Base-by-base conservation (phyloP, 2,329 filamentous ascomycete genomes). In the Pyricularia sp. region DNA sequence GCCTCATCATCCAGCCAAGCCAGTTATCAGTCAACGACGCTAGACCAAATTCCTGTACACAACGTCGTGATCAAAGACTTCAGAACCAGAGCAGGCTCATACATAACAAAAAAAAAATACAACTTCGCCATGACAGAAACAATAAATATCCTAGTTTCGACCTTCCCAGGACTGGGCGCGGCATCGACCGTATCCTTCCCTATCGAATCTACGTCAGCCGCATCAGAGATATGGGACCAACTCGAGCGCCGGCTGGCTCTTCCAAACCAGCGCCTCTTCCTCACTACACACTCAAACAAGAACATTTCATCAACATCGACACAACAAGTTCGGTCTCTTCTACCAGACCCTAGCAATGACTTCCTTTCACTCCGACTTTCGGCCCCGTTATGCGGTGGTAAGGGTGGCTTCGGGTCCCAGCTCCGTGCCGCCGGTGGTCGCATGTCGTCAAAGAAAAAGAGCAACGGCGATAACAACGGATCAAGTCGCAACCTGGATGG, bases 361-460 rank as follows among this genome's bases (percentile, higher is more conserved):
- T 88, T 97, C 69, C 81, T 99, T 19, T 88, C 92, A 0, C 83
- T 99, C 4, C 90, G 92, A 64, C 85, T 99, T 33, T 88, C 87
- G 7, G 81, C 88, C 1, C 89, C 89, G 6, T 78, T 97, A 53
- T 90, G 88, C 70, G 94, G 96, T 78, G 96, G 96, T 73, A 99
- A 99, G 74, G 94, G 94, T 76, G 94, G 94, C 72, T 99, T 99
- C 74, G 94, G 94, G 64, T 97, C 93, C 1, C 96, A 99, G 75
- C 86, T 99, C 49, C 91, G 96, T 73, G 94, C 96, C 0, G 94
- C 94, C 3, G 94, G 96, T 73, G 94, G 96, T 55, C 93, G 96
- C 78, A 99, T 99, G 94, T 96, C 92, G 2, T 93, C 90, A n/a
- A 84, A 85, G 71, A 96, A 96, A 79, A 94, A 93, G 81, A 88